Base-by-base conservation (phyloP, 2,329 filamentous ascomycete species). In the Pseudogymnoascus sp. region DNA sequence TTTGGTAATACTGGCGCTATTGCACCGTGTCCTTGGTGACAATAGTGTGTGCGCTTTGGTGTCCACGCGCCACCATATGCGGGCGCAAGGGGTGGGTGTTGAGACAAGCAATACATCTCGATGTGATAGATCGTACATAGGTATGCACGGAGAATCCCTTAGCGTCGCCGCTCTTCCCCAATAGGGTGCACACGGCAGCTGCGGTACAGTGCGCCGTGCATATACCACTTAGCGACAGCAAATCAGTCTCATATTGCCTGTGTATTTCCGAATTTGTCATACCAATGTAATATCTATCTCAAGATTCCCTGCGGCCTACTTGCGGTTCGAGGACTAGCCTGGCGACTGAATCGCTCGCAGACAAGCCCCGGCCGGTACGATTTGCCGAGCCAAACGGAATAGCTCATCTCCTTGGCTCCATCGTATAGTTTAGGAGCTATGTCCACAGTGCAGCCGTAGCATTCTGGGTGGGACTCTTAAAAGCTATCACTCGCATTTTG, bases 41-140 rank as follows among this genome's bases (percentile, higher is more conserved):
- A 2, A 2, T 32, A 8, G 4, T 32, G 1, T 32, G 25, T 18
- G 9, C 2, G 28, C n/a, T 12, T 6, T 8, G 43, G n/a, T 54
- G 43, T 54, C 16, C 43, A 54, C 43, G 43, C 43, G 43, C 43
- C 43, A 32, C 32, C 11, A 32, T 32, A 54, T 54, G 47, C 25
- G n/a, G 25, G 18, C 4, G 25, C 28, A 30, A 54, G 47, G 47
- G 47, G 47, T 54, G 28, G 28, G 32, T 50, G 47, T 54, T 54
- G 47, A 32, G 47, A 50, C 47, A 32, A 54, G 47, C 47, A 54
- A 54, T 54, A 54, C 28, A 54, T 32, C 47, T 54, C 47, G 47
- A 54, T 54, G 47, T 54, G 47, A 54, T 54, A 54, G 47, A 54
- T 54, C 47, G 47, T 54, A 32, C 30, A 32, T 32, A 32, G 30